Evolutionary conservation across 129 eudicot genomes (phyloP).

Genomic region (Glebionis coronaria): DNA sequence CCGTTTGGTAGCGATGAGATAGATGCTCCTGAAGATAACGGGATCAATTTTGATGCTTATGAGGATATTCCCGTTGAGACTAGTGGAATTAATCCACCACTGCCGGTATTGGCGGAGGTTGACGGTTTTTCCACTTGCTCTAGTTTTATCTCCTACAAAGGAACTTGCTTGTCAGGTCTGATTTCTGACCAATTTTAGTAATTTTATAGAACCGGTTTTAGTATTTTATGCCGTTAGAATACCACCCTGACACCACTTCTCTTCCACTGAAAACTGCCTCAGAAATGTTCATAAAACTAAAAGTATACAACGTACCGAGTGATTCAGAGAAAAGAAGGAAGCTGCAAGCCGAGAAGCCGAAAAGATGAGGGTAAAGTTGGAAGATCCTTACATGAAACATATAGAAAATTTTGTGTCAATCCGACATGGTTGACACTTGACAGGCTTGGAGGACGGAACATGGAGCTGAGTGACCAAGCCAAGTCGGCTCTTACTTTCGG

Average conservation of each 20-base stretch:
- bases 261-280: conserved; percentile 80
- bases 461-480: conserved; percentile 80
- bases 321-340: conserved; percentile 73
- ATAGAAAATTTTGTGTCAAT: conserved; percentile 50
- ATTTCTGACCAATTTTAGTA: no score
- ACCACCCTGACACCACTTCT: conserved; percentile 91
- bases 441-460: conserved; percentile 77
- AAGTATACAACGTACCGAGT: conserved; percentile 36
- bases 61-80: no score
- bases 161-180: no score
- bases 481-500: conserved; percentile 89
- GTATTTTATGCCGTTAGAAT: no score
- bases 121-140: no score
- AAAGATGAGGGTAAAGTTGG: conserved; percentile 70
- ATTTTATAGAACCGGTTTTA: no score
- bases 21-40: no score
- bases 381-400: conserved; percentile 77
- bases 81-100: no score
- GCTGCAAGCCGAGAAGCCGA: conserved; percentile 83
- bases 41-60: no score
- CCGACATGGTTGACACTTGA: conserved; percentile 93
- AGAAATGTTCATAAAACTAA: conserved; percentile 70
- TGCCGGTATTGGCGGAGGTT: no score
- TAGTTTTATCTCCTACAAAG: no score
- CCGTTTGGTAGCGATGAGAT: no score